Base-by-base conservation (phyloP, 805 yeast genomes). In the Ogataea paraovalis region DNA sequence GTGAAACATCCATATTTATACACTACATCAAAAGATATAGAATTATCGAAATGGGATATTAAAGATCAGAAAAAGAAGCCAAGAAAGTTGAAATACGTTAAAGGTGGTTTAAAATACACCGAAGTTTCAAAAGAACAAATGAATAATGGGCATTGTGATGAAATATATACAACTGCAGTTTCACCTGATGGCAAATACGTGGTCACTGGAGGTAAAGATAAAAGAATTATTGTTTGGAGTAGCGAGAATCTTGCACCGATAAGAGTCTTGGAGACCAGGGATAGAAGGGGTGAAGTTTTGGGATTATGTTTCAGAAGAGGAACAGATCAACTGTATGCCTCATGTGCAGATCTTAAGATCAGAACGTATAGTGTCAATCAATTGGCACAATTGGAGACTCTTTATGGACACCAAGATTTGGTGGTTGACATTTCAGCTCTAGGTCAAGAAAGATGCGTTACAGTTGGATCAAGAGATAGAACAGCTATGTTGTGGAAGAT, bases 401-500 rank as follows among this genome's bases (percentile, higher is more conserved):
- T 94, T 41, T 94, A 88, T 64, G 99, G 99, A 2, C 99, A 94
- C 68, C 98, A 94, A 70, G 99, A 94, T 62, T 72, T 79, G 46
- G 91, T 92, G 40, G 76, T 79, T 39, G 97, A 84, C 60, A 83
- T 94, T 45, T 71, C 89, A 20, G 89, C 97, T 0, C 71, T 94
- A 51, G 79, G 80, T 9, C 82, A 83, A 65, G 98, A 94, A 62
- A 80, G 97, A 49, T 94, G 99, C 72, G 91, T 94, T 16, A 88
- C 96, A 22, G 98, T 92, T 28, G 99, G 99, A 16, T 76, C 96
- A 3, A 80, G 98, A 58, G 99, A 94, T 68, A 83, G 95, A 59
- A 87, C 97, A 4, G 97, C 92, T 9, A 85, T 95, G 84, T 73
- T 87, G 58, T 94, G 99, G 99, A 94, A 94, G 65, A 89, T 94